phyloP scores from a whole-genome alignment of 1,284 basidiomycete species.

The Marasmius tenuissimus region DNA sequence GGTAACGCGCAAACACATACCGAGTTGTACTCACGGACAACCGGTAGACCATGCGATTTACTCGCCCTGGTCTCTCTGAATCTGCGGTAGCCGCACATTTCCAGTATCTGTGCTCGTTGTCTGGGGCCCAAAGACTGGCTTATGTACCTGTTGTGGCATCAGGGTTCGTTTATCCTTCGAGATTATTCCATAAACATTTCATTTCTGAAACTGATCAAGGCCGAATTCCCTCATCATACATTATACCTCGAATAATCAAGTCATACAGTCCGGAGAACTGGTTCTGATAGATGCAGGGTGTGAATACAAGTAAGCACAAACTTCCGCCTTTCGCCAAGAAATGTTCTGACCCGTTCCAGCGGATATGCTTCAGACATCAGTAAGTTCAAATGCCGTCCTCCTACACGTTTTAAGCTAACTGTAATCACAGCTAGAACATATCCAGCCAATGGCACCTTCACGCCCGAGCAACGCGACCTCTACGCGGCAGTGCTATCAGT shows the following conservation, averaged over 20 bases:
- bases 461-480: slow-evolving; percentile 79
- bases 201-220: slow-evolving; percentile 35
- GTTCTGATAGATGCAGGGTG: slow-evolving; percentile 90
- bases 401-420: slow-evolving; percentile 12
- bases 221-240: slow-evolving; percentile 89
- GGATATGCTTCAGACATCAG: slow-evolving; percentile 97
- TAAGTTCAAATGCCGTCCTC: slow-evolving; percentile 31
- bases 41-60: slow-evolving; percentile 79
- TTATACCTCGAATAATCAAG: slow-evolving; percentile 87
- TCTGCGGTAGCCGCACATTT: slow-evolving; percentile 82
- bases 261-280: slow-evolving; percentile 72
- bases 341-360: slow-evolving; percentile 35
- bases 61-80: slow-evolving; percentile 72
- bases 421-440: slow-evolving; percentile 75
- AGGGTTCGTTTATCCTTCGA: slow-evolving; percentile 54
- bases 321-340: not conserved
- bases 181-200: not conserved
- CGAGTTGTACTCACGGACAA: slow-evolving; percentile 4
- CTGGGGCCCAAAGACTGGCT: slow-evolving; percentile 82
- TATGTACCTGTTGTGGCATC: slow-evolving; percentile 96
- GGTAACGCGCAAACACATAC: not conserved
- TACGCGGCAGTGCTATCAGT: slow-evolving; percentile 83
- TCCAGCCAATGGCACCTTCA: slow-evolving; percentile 83
- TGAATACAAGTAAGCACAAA: slow-evolving; percentile 71
- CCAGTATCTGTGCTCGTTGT: slow-evolving; percentile 79